Evolutionary conservation across 164 flowering plant species (phyloP).

Genomic region (Vitis amurensis): DNA sequence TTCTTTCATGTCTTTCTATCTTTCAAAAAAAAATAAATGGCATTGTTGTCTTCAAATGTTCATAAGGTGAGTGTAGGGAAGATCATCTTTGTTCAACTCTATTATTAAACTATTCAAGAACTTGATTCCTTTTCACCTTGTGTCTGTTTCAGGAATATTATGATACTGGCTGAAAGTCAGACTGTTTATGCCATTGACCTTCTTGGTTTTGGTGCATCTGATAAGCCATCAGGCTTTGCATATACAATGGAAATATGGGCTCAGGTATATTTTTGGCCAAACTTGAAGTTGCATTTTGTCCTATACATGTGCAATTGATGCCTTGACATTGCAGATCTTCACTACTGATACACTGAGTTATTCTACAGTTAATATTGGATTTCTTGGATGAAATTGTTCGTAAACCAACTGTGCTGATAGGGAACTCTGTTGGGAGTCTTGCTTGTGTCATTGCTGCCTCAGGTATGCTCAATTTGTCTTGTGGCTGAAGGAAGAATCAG

Average conservation of each 20-base stretch:
- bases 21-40: no score
- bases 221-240: constrained; percentile 71
- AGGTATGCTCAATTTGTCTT: constrained; percentile 31
- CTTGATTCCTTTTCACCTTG: not conserved
- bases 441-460: constrained; percentile 94
- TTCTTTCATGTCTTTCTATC: no score
- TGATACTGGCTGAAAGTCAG: constrained; percentile 43
- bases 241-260: constrained; percentile 95
- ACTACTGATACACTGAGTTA: not conserved
- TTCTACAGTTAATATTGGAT: constrained; percentile 71
- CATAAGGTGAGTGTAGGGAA: no score
- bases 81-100: not conserved
- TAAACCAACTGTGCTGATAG: constrained; percentile 76
- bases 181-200: constrained; percentile 85
- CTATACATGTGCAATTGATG: not conserved
- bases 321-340: not conserved
- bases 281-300: not conserved
- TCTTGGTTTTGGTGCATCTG: constrained; percentile 90
- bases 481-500: not conserved
- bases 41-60: no score
- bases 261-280: constrained; percentile 40
- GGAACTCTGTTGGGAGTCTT: constrained; percentile 96
- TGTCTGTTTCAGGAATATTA: constrained; percentile 58
- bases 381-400: constrained; percentile 70
- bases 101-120: not conserved